Evolutionary conservation across 768 basidiomycete genomes (phyloP).

Genomic region (Gymnopilus dilepis): DNA sequence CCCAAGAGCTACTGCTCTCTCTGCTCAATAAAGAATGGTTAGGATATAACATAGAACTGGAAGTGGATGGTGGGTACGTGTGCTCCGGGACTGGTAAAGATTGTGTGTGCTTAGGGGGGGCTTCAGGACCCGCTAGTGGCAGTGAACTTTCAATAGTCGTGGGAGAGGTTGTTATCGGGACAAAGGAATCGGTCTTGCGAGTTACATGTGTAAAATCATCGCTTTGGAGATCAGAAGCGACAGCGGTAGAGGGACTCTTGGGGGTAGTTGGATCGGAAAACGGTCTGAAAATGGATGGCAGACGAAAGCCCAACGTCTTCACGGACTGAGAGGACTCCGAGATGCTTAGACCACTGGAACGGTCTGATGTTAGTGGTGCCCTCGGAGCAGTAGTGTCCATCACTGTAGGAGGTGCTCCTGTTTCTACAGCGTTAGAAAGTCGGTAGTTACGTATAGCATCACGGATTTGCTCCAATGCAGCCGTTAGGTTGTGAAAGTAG

Average conservation of each 20-base stretch:
- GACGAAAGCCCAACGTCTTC: constrained; percentile 59
- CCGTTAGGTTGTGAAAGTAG: constrained; percentile 85
- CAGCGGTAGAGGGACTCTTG: constrained; percentile 29
- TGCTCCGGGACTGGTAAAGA: constrained; percentile 48
- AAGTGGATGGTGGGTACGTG: constrained; percentile 82
- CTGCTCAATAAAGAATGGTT: constrained; percentile 53
- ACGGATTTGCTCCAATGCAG: constrained; percentile 81
- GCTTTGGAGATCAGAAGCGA: constrained; percentile 37
- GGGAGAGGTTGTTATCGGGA: constrained; percentile 61
- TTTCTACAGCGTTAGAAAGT: constrained; percentile 34
- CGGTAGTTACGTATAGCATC: constrained; percentile 70
- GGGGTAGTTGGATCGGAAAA: constrained; percentile 58
- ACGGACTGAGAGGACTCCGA: constrained; percentile 27
- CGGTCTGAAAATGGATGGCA: constrained; percentile 70
- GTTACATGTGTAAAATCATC: constrained; percentile 80
- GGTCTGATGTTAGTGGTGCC: constrained; percentile 41
- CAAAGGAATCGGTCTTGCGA: constrained; percentile 57
- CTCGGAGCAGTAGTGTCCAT: constrained; percentile 66
- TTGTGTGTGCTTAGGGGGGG: constrained; percentile 19
- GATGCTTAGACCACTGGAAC: constrained; percentile 41
- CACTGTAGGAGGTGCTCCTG: constrained; percentile 41
- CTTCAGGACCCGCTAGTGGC: constrained; percentile 16
- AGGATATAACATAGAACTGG: constrained; percentile 51
- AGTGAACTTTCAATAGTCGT: constrained; percentile 24
- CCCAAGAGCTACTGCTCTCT: constrained; percentile 59